These are phyloP conservation scores for Russula ochroleuca DNA, from an alignment of 768 basidiomycete genomes.

Conservation along the genomic window DNA sequence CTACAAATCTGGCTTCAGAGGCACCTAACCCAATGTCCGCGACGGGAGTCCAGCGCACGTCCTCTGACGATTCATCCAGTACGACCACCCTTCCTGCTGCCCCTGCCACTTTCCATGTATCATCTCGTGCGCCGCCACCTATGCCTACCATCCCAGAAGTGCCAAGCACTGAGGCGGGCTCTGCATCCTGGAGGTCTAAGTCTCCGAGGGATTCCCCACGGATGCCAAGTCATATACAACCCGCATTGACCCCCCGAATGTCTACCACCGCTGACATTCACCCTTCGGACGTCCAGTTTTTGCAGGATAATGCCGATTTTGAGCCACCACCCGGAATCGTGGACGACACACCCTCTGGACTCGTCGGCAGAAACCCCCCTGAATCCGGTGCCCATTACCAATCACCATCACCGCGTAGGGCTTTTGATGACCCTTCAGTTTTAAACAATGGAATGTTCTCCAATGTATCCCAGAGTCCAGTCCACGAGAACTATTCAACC, in stretches of 20 bases:
- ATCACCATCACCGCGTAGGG: slow-evolving; percentile 7
- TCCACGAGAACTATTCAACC: slow-evolving; percentile 2
- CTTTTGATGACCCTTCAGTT: background rate
- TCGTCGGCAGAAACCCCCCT: slow-evolving; percentile 1
- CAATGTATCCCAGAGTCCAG: slow-evolving; percentile 3
- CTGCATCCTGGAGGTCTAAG: slow-evolving; percentile 7
- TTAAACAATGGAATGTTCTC: background rate
- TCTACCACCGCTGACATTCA: background rate
- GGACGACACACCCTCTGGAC: background rate
- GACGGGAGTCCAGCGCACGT: background rate
- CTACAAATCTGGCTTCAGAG: background rate
- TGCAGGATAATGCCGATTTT: slow-evolving; percentile 1
- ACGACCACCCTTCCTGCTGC: slow-evolving; percentile 25
- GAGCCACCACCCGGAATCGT: slow-evolving; percentile 16
- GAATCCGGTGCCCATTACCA: slow-evolving; percentile 6
- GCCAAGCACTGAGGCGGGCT: slow-evolving; percentile 20
- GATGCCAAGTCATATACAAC: background rate
- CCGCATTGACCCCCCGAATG: background rate
- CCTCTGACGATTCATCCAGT: slow-evolving; percentile 17
- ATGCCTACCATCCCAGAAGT: slow-evolving; percentile 27
- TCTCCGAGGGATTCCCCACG: slow-evolving; percentile 9
- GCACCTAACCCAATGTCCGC: background rate
- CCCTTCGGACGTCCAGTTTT: background rate
- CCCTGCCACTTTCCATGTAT: background rate
- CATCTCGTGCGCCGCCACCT: slow-evolving; percentile 15